These are phyloP conservation scores for Plantago lanceolata DNA, from an alignment of 305 asterid species.

Conservation along the genomic window DNA sequence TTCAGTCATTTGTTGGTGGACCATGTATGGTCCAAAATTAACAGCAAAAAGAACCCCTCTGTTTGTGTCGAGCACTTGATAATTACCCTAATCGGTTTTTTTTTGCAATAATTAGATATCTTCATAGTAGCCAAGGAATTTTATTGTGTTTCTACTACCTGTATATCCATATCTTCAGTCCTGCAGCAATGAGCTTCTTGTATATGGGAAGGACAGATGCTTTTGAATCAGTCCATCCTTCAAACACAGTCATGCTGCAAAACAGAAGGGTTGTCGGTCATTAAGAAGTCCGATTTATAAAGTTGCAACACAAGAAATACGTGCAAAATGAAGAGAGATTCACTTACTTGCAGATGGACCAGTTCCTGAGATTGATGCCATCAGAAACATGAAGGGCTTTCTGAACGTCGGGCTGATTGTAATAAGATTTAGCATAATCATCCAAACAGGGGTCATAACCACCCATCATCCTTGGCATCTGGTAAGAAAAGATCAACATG, in stretches of 20 bases:
- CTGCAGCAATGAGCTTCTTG: slow-evolving; percentile 67
- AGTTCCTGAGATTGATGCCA: slow-evolving; percentile 45
- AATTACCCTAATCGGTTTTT: no score
- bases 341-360: slow-evolving; percentile 85
- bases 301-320: no score
- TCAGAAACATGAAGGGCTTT: slow-evolving; percentile 68
- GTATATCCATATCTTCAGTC: slow-evolving; percentile 80
- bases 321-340: not conserved
- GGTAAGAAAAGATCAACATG: not conserved
- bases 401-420: slow-evolving; percentile 72
- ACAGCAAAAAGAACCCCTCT: no score
- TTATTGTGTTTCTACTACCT: slow-evolving; percentile 31
- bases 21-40: no score
- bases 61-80: no score
- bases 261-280: no score
- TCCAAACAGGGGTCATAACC: slow-evolving; percentile 95
- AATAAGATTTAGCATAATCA: slow-evolving; percentile 57
- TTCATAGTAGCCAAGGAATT: no score
- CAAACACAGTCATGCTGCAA: slow-evolving; percentile 23
- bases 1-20: no score
- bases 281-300: no score
- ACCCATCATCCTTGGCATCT: slow-evolving; percentile 47
- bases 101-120: no score
- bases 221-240: slow-evolving; percentile 54
- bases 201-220: slow-evolving; percentile 81